Evolutionary conservation across 305 asterid genomes (phyloP).

Genomic region (Fraxinus platypoda): DNA sequence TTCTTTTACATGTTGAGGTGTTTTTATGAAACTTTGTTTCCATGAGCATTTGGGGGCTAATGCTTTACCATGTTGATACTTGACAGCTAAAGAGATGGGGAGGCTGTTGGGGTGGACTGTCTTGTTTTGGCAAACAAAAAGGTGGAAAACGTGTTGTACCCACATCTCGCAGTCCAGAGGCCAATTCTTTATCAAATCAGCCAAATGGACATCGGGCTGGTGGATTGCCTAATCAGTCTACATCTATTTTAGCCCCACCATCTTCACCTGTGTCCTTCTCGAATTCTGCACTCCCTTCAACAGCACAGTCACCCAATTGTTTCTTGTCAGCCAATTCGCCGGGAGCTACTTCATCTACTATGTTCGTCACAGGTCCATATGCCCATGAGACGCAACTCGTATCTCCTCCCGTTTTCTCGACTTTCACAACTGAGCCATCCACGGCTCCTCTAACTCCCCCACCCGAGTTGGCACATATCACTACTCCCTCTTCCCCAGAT

Average conservation of each 20-base stretch:
- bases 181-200: background rate
- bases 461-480: slow-evolving; percentile 27
- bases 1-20: background rate
- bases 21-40: background rate
- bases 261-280: background rate
- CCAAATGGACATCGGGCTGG: background rate
- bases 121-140: background rate
- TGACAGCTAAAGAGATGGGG: background rate
- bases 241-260: background rate
- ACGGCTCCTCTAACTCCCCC: slow-evolving; percentile 34
- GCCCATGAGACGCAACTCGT: slow-evolving; percentile 32
- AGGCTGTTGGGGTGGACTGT: background rate
- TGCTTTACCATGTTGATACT: background rate
- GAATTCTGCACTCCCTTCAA: background rate
- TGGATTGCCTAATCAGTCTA: background rate
- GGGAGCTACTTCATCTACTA: slow-evolving; percentile 16
- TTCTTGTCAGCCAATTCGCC: slow-evolving; percentile 14
- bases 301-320: slow-evolving; percentile 22
- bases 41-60: background rate
- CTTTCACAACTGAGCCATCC: slow-evolving; percentile 33
- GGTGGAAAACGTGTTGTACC: background rate
- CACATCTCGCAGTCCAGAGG: background rate
- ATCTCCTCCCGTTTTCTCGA: slow-evolving; percentile 31
- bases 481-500: slow-evolving; percentile 33
- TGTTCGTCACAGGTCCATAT: slow-evolving; percentile 29